Conservation (phyloP, 306 rosid genomes). For the Vigna angularis region DNA sequence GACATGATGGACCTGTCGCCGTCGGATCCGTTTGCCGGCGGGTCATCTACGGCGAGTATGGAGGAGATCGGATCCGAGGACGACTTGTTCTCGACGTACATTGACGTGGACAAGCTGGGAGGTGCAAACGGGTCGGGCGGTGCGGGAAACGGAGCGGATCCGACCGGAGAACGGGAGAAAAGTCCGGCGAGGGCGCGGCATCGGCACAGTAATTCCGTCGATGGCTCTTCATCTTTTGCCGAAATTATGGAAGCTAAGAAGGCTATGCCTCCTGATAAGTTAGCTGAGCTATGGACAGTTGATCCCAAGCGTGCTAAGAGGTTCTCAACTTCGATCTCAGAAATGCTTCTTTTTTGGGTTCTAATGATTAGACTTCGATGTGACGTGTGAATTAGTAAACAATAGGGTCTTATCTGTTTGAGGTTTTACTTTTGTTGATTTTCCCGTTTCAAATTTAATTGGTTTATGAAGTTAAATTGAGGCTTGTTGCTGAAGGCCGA, state of each 20-base stretch:
- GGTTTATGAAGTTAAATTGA: conserved; percentile 7
- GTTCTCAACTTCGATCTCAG: conserved; percentile 42
- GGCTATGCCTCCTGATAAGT: conserved; percentile 98
- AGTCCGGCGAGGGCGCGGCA: conserved; percentile 60
- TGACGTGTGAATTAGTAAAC: background rate
- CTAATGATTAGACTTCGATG: background rate
- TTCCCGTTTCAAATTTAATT: background rate
- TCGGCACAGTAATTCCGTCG: conserved; percentile 76
- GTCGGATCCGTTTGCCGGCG: conserved; percentile 74
- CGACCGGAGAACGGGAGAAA: conserved; percentile 53
- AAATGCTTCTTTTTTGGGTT: conserved; percentile 3
- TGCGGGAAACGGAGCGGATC: conserved; percentile 59
- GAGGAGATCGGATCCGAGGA: conserved; percentile 94
- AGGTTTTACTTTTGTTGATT: background rate
- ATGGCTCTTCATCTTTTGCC: conserved; percentile 68
- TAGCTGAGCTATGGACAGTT: conserved; percentile 90
- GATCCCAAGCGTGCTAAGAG: conserved; percentile 99
- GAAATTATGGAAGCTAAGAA: conserved; percentile 98
- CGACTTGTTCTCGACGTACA: conserved; percentile 88
- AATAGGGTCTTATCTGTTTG: conserved; percentile 6
- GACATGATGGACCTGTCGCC: conserved; percentile 78
- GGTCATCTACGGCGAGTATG: conserved; percentile 74
- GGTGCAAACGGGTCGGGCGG: conserved; percentile 39
- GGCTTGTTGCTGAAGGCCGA: background rate
- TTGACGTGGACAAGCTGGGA: conserved; percentile 82